A percentile compares a stretch with the other conserved stretches of the same genome.
phyloP scores from a whole-genome alignment of 371 early-diverging fungal genomes.

The Mucor irregularis region DNA sequence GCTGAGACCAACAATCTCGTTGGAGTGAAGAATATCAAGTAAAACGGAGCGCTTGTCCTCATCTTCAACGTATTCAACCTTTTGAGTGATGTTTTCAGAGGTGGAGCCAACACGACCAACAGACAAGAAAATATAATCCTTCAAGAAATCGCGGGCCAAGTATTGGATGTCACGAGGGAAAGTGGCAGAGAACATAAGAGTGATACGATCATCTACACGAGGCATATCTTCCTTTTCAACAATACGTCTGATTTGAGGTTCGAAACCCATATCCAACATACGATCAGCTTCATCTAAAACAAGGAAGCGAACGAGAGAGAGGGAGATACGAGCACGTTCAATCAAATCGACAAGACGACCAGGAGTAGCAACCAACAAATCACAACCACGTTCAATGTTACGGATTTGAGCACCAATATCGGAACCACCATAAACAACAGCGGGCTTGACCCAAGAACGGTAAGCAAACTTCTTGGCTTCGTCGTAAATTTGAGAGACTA shows the following conservation, averaged over 20 bases:
- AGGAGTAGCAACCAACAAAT: slow-evolving; percentile 96
- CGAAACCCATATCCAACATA: slow-evolving; percentile 99
- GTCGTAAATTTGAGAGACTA: slow-evolving; percentile 93
- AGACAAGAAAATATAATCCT: slow-evolving; percentile 90
- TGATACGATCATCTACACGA: slow-evolving; percentile 74
- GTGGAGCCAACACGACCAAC: slow-evolving; percentile 95
- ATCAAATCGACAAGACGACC: slow-evolving; percentile 96
- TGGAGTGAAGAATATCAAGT: slow-evolving; percentile 80
- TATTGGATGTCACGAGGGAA: slow-evolving; percentile 95
- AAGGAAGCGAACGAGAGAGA: slow-evolving; percentile 76
- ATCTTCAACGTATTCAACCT: slow-evolving; percentile 82
- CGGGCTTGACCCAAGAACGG: slow-evolving; percentile 86
- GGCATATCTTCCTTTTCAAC: slow-evolving; percentile 95
- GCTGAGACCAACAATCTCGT: slow-evolving; percentile 70
- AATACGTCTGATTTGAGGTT: slow-evolving; percentile 95
- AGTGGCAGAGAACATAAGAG: slow-evolving; percentile 97
- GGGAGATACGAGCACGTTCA: slow-evolving; percentile 84
- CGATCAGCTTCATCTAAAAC: slow-evolving; percentile 99
- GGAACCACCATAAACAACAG: slow-evolving; percentile 95
- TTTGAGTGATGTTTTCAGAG: slow-evolving; percentile 95
- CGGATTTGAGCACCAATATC: slow-evolving; percentile 89
- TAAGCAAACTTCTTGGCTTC: slow-evolving; percentile 84
- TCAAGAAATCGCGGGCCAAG: slow-evolving; percentile 92
- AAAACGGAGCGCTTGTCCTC: slow-evolving; percentile 86
- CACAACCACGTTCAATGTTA: slow-evolving; percentile 88